Percentiles rank a stretch among this genome's conserved stretches.
phyloP scores from a whole-genome alignment of 768 basidiomycete species.

The Kwoniella sp. region DNA sequence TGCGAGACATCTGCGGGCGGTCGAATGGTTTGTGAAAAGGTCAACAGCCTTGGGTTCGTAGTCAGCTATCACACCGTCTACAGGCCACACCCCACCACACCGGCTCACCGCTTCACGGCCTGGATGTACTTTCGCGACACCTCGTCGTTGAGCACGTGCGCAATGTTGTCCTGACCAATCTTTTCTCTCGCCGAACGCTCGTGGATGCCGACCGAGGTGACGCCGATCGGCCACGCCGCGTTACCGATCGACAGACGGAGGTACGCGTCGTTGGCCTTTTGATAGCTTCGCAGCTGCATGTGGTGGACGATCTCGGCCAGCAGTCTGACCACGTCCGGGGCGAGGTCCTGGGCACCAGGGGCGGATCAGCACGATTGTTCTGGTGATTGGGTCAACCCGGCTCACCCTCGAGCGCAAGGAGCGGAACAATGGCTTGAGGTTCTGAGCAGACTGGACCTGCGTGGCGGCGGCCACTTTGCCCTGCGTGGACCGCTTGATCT shows the following conservation, averaged over 20 bases:
- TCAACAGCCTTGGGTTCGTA: constrained; percentile 87
- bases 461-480: constrained; percentile 93
- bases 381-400: constrained; percentile 17
- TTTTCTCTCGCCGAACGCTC: constrained; percentile 97
- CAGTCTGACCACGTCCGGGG: constrained; percentile 73
- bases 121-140: constrained; percentile 98
- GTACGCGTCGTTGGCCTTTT: constrained; percentile 93
- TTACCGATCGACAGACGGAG: constrained; percentile 95
- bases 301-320: constrained; percentile 91
- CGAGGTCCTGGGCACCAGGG: constrained; percentile 57
- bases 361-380: not conserved
- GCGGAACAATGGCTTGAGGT: constrained; percentile 95
- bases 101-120: constrained; percentile 75
- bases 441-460: constrained; percentile 90
- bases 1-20: constrained; percentile 74
- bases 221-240: constrained; percentile 99
- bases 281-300: constrained; percentile 95
- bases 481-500: constrained; percentile 79
- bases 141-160: constrained; percentile 98
- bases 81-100: constrained; percentile 52
- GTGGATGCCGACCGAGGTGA: constrained; percentile 99
- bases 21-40: constrained; percentile 93
- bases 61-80: constrained; percentile 88
- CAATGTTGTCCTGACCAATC: constrained; percentile 94
- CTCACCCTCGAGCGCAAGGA: constrained; percentile 76